phyloP scores from a whole-genome alignment of 768 basidiomycete species.

The Pisolithus marmoratus region DNA sequence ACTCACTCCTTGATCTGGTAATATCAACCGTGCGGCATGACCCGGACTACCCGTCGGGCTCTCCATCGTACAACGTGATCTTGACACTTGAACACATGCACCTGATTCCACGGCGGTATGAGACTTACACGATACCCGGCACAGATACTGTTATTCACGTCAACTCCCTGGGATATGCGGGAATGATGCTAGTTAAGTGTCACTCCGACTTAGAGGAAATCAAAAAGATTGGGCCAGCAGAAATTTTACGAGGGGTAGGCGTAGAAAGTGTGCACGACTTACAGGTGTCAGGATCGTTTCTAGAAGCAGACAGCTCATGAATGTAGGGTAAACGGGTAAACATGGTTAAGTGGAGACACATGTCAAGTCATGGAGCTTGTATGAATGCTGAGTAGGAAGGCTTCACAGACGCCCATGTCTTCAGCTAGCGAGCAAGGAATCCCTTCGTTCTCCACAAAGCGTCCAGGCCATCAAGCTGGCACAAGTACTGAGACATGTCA shows the following conservation, averaged over 20 bases:
- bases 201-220: conserved; percentile 69
- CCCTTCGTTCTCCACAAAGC: conserved; percentile 49
- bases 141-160: conserved; percentile 61
- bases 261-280: conserved; percentile 63
- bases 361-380: no score
- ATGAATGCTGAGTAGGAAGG: no score
- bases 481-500: conserved; percentile 9
- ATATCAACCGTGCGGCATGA: conserved; percentile 70
- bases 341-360: neutral
- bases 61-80: conserved; percentile 78
- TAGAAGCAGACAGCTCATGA: conserved; percentile 22
- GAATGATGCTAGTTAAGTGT: conserved; percentile 84
- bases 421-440: conserved; percentile 22
- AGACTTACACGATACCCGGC: conserved; percentile 47
- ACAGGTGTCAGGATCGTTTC: conserved; percentile 47
- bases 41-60: conserved; percentile 52
- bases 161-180: conserved; percentile 87
- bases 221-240: conserved; percentile 53
- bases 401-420: neutral
- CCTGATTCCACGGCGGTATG: conserved; percentile 71
- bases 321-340: neutral
- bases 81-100: conserved; percentile 82
- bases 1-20: conserved; percentile 69
- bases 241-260: conserved; percentile 60
- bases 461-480: conserved; percentile 49